Evolutionary conservation across 768 basidiomycete species (phyloP).

Genomic region (Russula brevipes): DNA sequence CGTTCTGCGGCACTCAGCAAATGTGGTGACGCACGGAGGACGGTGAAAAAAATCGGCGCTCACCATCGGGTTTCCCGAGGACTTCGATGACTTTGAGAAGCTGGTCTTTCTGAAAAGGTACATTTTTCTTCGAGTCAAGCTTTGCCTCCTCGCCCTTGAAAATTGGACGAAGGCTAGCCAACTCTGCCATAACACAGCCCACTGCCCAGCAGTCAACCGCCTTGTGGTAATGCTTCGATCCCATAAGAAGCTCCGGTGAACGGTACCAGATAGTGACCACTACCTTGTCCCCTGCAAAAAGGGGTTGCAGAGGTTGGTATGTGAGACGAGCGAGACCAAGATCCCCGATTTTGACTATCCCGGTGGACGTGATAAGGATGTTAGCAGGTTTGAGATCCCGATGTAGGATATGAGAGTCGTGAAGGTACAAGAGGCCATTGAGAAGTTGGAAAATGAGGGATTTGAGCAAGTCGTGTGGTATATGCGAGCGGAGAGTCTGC

Average conservation of each 20-base stretch:
- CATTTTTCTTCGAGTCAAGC: conserved; percentile 92
- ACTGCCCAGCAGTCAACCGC: conserved; percentile 97
- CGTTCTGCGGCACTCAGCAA: conserved; percentile 46
- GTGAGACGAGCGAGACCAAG: conserved; percentile 89
- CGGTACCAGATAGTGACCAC: conserved; percentile 99
- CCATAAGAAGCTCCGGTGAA: conserved; percentile 91
- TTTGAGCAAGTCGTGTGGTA: conserved; percentile 78
- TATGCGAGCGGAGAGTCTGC: conserved; percentile 73
- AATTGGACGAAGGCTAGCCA: conserved; percentile 89
- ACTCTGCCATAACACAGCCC: conserved; percentile 95
- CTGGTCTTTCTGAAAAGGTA: conserved; percentile 96
- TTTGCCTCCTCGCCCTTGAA: conserved; percentile 99
- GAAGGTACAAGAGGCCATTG: conserved; percentile 91
- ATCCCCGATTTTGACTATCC: conserved; percentile 97
- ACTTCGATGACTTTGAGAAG: conserved; percentile 95
- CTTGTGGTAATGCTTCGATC: conserved; percentile 96
- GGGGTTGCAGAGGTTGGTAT: conserved; percentile 84
- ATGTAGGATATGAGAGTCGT: conserved; percentile 91
- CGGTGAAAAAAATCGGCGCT: conserved; percentile 26
- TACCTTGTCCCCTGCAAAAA: conserved; percentile 94
- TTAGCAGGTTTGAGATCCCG: conserved; percentile 98
- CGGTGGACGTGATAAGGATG: conserved; percentile 85
- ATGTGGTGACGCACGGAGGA: not conserved
- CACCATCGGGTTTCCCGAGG: conserved; percentile 82
- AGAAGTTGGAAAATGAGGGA: conserved; percentile 91